A percentile compares a stretch with the other conserved stretches of the same genome.
These are phyloP conservation scores for Datura wrightii DNA, from an alignment of 257 asterid species.

Conservation along the genomic window DNA sequence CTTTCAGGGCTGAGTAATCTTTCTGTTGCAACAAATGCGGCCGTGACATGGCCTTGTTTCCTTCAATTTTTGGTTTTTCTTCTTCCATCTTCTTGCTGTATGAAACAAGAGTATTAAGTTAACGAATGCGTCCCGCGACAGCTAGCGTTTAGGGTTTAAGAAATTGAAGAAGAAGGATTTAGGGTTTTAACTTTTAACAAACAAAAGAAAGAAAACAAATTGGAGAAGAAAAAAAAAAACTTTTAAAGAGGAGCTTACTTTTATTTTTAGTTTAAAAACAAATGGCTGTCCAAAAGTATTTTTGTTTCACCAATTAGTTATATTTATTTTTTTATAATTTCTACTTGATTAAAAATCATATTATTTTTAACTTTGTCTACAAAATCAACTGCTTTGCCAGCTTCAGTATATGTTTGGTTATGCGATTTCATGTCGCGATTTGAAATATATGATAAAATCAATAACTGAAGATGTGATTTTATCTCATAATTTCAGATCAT, in stretches of 20 bases:
- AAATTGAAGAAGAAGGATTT: not conserved
- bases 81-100: slow-evolving; percentile 19
- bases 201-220: no score
- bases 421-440: no score
- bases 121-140: not conserved
- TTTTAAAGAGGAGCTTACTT: no score
- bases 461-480: no score
- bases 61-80: not conserved
- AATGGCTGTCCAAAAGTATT: not conserved
- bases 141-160: slow-evolving; percentile 31
- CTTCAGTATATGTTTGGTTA: not conserved
- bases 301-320: not conserved
- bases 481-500: no score
- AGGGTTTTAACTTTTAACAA: no score
- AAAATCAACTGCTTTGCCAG: not conserved
- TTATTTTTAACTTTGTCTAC: not conserved
- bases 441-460: no score
- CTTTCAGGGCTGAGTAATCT: slow-evolving; percentile 64
- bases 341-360: no score
- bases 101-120: no score
- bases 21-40: slow-evolving; percentile 73
- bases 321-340: not conserved
- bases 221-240: no score
- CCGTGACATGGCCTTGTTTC: slow-evolving; percentile 37
- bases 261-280: no score